Percentiles rank a stretch among this genome's conserved stretches.
These are phyloP conservation scores for Schrenkiella parvula DNA, from an alignment of 345 rosid species.

Conservation along the genomic window DNA sequence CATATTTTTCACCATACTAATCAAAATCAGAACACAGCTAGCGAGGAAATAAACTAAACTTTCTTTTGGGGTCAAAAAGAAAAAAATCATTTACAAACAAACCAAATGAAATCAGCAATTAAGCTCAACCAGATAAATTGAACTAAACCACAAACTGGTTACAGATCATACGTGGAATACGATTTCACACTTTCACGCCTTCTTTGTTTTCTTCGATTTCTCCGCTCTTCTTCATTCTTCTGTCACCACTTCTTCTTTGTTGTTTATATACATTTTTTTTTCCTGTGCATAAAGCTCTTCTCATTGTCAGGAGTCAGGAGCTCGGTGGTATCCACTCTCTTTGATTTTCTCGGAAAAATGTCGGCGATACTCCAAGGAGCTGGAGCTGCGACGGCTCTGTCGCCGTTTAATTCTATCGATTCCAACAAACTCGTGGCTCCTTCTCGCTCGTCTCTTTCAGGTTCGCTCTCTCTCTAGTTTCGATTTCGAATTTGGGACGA, in stretches of 20 bases:
- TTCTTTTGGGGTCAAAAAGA: too few species aligned
- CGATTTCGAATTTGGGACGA: neutral
- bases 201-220: slow-evolving; percentile 4
- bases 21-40: too few species aligned
- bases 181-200: neutral
- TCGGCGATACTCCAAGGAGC: slow-evolving; percentile 62
- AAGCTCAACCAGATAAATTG: neutral
- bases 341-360: slow-evolving; percentile 33
- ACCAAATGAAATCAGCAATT: neutral
- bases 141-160: neutral
- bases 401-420: slow-evolving; percentile 43
- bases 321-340: neutral
- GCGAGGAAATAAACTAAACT: too few species aligned
- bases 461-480: slow-evolving; percentile 20
- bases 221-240: neutral
- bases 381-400: slow-evolving; percentile 49
- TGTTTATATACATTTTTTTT: too few species aligned
- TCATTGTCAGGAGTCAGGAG: neutral
- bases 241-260: neutral
- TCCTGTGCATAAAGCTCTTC: neutral
- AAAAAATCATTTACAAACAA: neutral
- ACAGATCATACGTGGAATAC: neutral
- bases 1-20: too few species aligned
- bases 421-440: slow-evolving; percentile 34
- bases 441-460: slow-evolving; percentile 47